These are phyloP conservation scores for Sphagnum contortum DNA, from an alignment of 225 moss, liverwort and hornwort genomes.

Conservation along the genomic window DNA sequence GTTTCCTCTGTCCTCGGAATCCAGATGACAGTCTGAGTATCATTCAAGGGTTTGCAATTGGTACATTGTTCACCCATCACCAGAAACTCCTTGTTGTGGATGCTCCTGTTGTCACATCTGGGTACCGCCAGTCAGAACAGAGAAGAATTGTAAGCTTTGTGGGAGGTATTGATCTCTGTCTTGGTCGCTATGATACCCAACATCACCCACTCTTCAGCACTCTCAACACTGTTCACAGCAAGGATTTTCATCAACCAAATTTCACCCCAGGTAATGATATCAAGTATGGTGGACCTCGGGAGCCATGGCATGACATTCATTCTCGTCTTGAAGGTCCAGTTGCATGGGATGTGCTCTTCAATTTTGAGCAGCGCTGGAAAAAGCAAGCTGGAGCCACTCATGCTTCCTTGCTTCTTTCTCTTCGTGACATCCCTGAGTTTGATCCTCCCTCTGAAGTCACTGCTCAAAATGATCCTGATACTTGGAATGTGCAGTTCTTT, in stretches of 20 bases:
- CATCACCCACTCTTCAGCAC: constrained; percentile 57
- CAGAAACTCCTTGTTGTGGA: constrained; percentile 73
- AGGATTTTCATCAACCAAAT: constrained; percentile 80
- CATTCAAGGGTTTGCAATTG: constrained; percentile 58
- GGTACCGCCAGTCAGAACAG: constrained; percentile 14
- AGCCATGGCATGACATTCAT: constrained; percentile 95
- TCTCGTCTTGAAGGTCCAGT: constrained; percentile 46
- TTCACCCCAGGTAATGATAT: constrained; percentile 20
- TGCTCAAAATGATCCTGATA: constrained; percentile 46
- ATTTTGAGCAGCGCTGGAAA: constrained; percentile 81
- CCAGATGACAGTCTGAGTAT: constrained; percentile 59
- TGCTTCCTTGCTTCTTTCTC: constrained; percentile 14
- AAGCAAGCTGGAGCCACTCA: constrained; percentile 24
- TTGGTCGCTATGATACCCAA: constrained; percentile 79
- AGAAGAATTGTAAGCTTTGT: constrained; percentile 62
- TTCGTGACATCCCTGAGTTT: constrained; percentile 27
- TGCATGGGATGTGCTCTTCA: constrained; percentile 83
- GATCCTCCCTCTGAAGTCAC: constrained; percentile 51
- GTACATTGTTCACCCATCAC: constrained; percentile 85
- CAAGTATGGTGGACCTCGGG: constrained; percentile 56
- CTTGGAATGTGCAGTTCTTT: constrained; percentile 81
- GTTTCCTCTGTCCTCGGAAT: constrained; percentile 68
- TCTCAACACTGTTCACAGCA: constrained; percentile 29
- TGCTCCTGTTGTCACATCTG: constrained; percentile 39
- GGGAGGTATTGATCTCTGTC: constrained; percentile 76